phyloP scores from a whole-genome alignment of 2,329 filamentous ascomycete species.

The Aspergillus novofumigatus region DNA sequence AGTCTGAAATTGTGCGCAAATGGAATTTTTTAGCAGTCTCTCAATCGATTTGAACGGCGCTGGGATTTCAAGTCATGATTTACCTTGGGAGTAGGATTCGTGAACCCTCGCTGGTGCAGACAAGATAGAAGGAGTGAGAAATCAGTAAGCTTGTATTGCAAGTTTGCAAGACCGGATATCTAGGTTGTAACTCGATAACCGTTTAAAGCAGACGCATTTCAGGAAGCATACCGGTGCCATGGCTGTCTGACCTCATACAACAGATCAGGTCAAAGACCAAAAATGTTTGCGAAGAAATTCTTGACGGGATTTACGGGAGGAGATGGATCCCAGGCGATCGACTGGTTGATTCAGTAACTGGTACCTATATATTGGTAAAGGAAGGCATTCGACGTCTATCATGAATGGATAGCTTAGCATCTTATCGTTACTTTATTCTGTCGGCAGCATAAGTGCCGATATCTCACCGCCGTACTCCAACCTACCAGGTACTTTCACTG shows the following conservation, averaged over 20 bases:
- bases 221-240: neutral
- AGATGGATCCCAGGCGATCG: neutral
- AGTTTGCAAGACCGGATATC: neutral
- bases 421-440: neutral
- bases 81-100: slow-evolving; percentile 46
- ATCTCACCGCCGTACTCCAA: neutral
- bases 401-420: neutral
- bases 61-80: neutral
- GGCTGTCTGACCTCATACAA: neutral
- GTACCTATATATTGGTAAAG: neutral
- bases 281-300: neutral
- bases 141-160: neutral
- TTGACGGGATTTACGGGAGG: neutral
- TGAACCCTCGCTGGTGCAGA: slow-evolving; percentile 41
- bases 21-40: neutral
- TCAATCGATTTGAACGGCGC: neutral
- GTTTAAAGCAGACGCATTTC: neutral
- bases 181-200: neutral
- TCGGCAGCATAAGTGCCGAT: neutral
- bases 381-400: neutral
- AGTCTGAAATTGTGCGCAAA: slow-evolving; percentile 34
- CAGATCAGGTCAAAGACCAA: neutral
- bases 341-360: neutral
- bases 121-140: slow-evolving; percentile 1
- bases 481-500: neutral